A percentile compares a stretch with the other conserved stretches of the same genome.
Evolutionary conservation across 805 yeast species (phyloP).

Genomic region (Sporopachydermia quercuum): DNA sequence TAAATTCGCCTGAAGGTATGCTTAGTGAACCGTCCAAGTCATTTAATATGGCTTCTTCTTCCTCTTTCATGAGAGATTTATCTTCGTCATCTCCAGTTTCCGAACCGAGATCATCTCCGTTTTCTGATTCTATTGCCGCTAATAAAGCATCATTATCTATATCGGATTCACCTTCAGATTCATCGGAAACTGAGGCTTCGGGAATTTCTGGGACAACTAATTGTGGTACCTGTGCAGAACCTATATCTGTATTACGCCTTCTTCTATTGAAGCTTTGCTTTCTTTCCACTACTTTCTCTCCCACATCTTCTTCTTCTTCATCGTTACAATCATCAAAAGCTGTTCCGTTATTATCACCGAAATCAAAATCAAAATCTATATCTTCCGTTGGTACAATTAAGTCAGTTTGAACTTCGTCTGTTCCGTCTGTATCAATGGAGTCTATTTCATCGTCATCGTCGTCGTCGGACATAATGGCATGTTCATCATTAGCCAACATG

Average conservation of each 20-base stretch:
- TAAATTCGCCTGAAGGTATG: too few species aligned
- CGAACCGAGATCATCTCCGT: conserved; percentile 13
- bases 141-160: conserved; percentile 3
- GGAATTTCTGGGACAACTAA: too few species aligned
- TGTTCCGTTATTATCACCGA: conserved; percentile 5
- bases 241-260: too few species aligned
- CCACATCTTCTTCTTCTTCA: conserved; percentile 19
- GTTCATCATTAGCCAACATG: conserved; percentile 24
- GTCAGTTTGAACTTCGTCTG: conserved; percentile 4
- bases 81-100: conserved; percentile 17
- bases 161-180: conserved; percentile 6
- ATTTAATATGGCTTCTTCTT: conserved; percentile 22
- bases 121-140: conserved; percentile 6
- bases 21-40: too few species aligned
- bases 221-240: too few species aligned
- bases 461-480: conserved; percentile 21
- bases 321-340: too few species aligned
- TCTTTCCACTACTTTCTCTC: conserved; percentile 14
- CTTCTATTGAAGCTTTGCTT: conserved; percentile 4
- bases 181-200: conserved; percentile 5
- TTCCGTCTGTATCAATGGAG: conserved; percentile 4
- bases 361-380: not conserved
- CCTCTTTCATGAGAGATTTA: conserved; percentile 20
- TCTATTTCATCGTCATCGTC: conserved; percentile 26
- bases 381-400: conserved; percentile 9